These are phyloP conservation scores for Saturnispora serradocipensis DNA, from an alignment of 805 yeast genomes.

Conservation along the genomic window DNA sequence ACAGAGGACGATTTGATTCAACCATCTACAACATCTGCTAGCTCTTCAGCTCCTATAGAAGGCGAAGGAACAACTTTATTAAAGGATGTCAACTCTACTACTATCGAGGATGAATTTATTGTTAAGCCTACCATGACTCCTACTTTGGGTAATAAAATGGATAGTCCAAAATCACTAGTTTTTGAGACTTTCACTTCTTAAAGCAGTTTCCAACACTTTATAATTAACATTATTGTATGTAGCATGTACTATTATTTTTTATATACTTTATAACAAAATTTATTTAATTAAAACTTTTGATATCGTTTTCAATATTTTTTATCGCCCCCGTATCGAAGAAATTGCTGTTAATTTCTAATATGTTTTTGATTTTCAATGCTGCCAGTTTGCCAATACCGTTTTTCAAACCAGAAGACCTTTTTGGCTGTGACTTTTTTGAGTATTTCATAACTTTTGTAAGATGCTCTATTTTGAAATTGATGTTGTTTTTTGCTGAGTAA, in stretches of 20 bases:
- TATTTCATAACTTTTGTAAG: conserved; percentile 16
- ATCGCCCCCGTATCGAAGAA: conserved; percentile 6
- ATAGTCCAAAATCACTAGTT: conserved; percentile 6
- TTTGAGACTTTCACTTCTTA: conserved; percentile 4
- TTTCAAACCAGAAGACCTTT: neutral
- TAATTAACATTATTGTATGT: neutral
- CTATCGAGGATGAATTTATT: neutral
- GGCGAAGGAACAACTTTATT: neutral
- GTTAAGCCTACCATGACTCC: neutral
- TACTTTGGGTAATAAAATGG: neutral
- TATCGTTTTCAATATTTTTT: neutral
- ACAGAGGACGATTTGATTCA: neutral
- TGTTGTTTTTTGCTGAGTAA: conserved; percentile 14
- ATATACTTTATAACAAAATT: neutral
- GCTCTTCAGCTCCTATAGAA: neutral
- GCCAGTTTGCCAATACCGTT: conserved; percentile 14
- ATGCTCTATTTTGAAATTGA: conserved; percentile 14
- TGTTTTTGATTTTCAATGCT: conserved; percentile 10
- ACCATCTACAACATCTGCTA: neutral
- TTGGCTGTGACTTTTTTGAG: conserved; percentile 4
- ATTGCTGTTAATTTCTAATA: conserved; percentile 12
- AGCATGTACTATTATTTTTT: neutral
- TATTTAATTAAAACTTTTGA: neutral
- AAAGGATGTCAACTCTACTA: neutral
- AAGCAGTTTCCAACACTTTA: neutral